Evolutionary conservation across 306 rosid genomes (phyloP).

Genomic region (Abrus precatorius): DNA sequence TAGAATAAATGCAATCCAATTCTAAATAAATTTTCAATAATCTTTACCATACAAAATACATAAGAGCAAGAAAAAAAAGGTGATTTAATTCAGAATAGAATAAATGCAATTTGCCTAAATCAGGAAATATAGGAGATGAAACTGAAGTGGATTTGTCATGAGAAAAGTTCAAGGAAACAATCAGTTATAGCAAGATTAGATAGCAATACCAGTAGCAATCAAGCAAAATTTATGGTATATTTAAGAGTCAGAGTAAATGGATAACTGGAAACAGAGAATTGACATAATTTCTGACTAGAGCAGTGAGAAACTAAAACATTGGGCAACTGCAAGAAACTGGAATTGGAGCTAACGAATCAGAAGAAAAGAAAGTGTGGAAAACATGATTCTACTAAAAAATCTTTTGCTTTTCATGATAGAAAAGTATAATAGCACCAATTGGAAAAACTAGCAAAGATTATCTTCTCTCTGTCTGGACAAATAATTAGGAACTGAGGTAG

Average conservation of each 20-base stretch:
- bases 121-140: not conserved
- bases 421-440: not conserved
- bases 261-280: not conserved
- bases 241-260: not conserved
- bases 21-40: too few relatives aligned
- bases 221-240: not conserved
- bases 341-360: not conserved
- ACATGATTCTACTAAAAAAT: not conserved
- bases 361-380: constrained; percentile 12
- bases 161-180: not conserved
- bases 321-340: not conserved
- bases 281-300: not conserved
- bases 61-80: not conserved
- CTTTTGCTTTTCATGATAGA: not conserved
- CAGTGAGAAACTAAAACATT: constrained; percentile 19
- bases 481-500: too few relatives aligned
- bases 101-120: not conserved
- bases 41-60: not conserved
- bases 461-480: too few relatives aligned
- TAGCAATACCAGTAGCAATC: not conserved
- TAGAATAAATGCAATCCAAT: not conserved
- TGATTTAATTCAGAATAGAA: not conserved
- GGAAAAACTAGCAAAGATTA: not conserved
- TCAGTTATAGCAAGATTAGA: not conserved
- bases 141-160: not conserved